A percentile compares a stretch with the other conserved stretches of the same genome.
Conservation (phyloP, 2,329 filamentous ascomycete genomes). For the Mariannaea sp. region DNA sequence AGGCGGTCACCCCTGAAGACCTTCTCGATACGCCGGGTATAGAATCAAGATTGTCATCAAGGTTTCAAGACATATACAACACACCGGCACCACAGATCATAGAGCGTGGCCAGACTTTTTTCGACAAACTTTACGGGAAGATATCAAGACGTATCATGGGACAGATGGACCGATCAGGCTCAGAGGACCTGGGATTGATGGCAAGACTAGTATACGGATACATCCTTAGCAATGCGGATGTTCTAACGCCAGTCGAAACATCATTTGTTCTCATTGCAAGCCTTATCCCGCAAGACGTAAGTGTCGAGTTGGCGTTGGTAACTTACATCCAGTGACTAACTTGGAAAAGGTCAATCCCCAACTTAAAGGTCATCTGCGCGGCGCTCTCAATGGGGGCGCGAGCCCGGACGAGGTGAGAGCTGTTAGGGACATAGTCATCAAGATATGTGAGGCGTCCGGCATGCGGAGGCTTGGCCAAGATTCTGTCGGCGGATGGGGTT, state of each 20-base stretch:
- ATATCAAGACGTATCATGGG: constrained; percentile 36
- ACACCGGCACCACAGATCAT: constrained; percentile 23
- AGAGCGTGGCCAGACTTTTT: constrained; percentile 30
- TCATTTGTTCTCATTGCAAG: constrained; percentile 37
- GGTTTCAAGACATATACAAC: constrained; percentile 29
- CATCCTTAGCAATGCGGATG: constrained; percentile 34
- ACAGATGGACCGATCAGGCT: constrained; percentile 34
- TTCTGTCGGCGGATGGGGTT: constrained; percentile 34
- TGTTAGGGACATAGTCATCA: constrained; percentile 33
- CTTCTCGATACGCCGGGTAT: constrained; percentile 24
- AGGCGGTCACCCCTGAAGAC: constrained; percentile 31
- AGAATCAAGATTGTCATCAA: constrained; percentile 17
- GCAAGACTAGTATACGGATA: constrained; percentile 36
- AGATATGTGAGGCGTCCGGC: constrained; percentile 35
- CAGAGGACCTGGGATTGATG: constrained; percentile 33
- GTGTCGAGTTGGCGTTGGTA: neutral
- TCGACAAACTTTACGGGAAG: constrained; percentile 33
- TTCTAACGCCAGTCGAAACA: constrained; percentile 32
- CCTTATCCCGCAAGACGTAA: constrained; percentile 37
- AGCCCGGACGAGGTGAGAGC: constrained; percentile 35
- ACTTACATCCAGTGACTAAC: constrained; percentile 8
- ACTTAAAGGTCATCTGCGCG: constrained; percentile 35
- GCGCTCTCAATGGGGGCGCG: constrained; percentile 35
- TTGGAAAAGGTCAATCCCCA: constrained; percentile 33
- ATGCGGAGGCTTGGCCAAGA: constrained; percentile 29